phyloP scores from a whole-genome alignment of 768 basidiomycete species.

The Macrocybe gigantea region DNA sequence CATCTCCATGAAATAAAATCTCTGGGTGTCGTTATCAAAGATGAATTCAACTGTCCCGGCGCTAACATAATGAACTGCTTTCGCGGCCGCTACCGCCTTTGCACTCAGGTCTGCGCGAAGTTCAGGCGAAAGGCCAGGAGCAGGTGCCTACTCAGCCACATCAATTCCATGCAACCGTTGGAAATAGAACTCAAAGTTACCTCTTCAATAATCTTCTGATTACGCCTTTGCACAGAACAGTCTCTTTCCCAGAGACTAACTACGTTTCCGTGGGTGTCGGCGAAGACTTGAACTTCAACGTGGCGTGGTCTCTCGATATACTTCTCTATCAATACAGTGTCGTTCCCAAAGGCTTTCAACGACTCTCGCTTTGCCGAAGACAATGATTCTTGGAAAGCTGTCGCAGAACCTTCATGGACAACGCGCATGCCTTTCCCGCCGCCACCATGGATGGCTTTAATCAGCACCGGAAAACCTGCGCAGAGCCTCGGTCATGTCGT shows the following conservation, averaged over 20 bases:
- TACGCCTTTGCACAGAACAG: slow-evolving; percentile 85
- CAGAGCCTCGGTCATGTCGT: neutral
- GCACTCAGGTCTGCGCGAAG: slow-evolving; percentile 75
- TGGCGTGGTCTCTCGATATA: slow-evolving; percentile 85
- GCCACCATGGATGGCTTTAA: slow-evolving; percentile 95
- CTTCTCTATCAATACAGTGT: slow-evolving; percentile 83
- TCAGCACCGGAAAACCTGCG: slow-evolving; percentile 82
- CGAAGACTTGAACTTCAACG: slow-evolving; percentile 94
- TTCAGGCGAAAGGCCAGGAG: slow-evolving; percentile 77
- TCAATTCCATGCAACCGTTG: neutral
- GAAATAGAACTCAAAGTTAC: slow-evolving; percentile 25
- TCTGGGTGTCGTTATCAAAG: slow-evolving; percentile 82
- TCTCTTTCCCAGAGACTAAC: slow-evolving; percentile 97
- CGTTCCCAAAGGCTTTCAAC: slow-evolving; percentile 81
- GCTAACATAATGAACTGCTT: slow-evolving; percentile 86
- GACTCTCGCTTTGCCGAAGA: slow-evolving; percentile 89
- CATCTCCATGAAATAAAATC: slow-evolving; percentile 98
- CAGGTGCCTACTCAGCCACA: slow-evolving; percentile 60
- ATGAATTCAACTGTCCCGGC: slow-evolving; percentile 97
- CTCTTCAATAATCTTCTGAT: slow-evolving; percentile 96
- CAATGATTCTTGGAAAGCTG: slow-evolving; percentile 74
- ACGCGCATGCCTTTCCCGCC: slow-evolving; percentile 96
- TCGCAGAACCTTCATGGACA: slow-evolving; percentile 48
- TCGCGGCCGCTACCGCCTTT: slow-evolving; percentile 90
- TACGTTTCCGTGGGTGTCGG: slow-evolving; percentile 70